A percentile compares a stretch with the other conserved stretches of the same genome.
Conservation (phyloP, 1,284 basidiomycete species). For the Blastosporella zonata region DNA sequence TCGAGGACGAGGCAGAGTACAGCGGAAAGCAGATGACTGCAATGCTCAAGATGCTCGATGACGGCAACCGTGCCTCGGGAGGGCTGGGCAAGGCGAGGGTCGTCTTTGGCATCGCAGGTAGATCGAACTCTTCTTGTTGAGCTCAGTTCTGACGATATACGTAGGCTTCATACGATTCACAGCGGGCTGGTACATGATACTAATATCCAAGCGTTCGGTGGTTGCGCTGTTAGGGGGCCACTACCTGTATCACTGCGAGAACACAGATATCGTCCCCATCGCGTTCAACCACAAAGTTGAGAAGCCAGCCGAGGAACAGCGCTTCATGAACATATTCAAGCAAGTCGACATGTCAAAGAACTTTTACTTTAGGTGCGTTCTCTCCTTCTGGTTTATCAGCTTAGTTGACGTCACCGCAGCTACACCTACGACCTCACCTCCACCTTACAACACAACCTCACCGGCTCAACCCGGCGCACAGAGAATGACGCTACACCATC, state of each 20-base stretch:
- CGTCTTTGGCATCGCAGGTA: conserved; percentile 79
- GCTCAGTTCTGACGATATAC: neutral
- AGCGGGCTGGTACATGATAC: conserved; percentile 88
- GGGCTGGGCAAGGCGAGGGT: conserved; percentile 81
- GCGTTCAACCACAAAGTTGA: conserved; percentile 76
- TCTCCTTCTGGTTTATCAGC: neutral
- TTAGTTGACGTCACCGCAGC: conserved; percentile 29
- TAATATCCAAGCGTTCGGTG: conserved; percentile 87
- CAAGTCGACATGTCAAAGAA: conserved; percentile 98
- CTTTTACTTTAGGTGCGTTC: conserved; percentile 91
- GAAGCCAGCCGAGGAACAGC: conserved; percentile 79
- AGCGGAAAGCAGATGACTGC: conserved; percentile 85
- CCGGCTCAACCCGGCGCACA: conserved; percentile 48
- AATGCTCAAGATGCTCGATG: conserved; percentile 91
- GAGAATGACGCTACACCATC: too few species aligned
- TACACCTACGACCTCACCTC: conserved; percentile 98
- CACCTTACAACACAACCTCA: conserved; percentile 93
- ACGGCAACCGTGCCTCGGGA: conserved; percentile 87
- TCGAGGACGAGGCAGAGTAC: conserved; percentile 88
- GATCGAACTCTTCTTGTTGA: conserved; percentile 21
- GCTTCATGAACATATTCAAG: conserved; percentile 90
- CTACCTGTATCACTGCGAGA: conserved; percentile 97
- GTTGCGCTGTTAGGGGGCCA: conserved; percentile 96
- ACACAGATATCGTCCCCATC: conserved; percentile 81
- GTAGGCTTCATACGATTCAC: conserved; percentile 89